phyloP scores from a whole-genome alignment of 805 yeast genomes.

The Myxozyma sirexii region DNA sequence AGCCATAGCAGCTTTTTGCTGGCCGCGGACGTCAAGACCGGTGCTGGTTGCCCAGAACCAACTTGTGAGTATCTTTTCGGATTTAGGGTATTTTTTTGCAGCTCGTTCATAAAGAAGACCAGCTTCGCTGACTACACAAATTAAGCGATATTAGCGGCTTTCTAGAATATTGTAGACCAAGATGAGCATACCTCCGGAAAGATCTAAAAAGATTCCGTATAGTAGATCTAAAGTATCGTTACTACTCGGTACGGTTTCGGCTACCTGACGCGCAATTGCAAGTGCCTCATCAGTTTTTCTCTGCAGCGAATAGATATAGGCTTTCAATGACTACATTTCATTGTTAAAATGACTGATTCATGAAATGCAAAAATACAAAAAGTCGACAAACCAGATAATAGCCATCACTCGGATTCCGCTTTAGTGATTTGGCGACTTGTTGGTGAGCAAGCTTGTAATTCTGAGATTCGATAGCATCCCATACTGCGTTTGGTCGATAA shows the following conservation, averaged over 20 bases:
- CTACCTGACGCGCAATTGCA: conserved; percentile 17
- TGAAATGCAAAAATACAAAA: too few species aligned
- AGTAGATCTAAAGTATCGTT: conserved; percentile 24
- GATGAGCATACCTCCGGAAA: conserved; percentile 23
- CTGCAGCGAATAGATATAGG: conserved; percentile 29
- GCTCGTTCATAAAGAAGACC: conserved; percentile 26
- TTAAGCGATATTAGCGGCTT: background rate
- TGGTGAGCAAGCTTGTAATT: conserved; percentile 32
- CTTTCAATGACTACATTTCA: conserved; percentile 24
- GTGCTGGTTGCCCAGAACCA: conserved; percentile 34
- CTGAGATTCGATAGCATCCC: conserved; percentile 34
- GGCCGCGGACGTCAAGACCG: conserved; percentile 32
- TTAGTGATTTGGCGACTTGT: conserved; percentile 29
- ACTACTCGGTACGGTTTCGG: conserved; percentile 19
- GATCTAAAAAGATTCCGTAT: conserved; percentile 25
- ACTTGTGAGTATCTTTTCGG: conserved; percentile 17
- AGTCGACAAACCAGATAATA: conserved; percentile 18
- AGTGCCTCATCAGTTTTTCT: conserved; percentile 26
- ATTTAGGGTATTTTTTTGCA: conserved; percentile 28
- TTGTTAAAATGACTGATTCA: background rate
- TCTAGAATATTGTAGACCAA: too few species aligned
- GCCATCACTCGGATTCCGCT: conserved; percentile 30
- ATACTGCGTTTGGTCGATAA: conserved; percentile 21
- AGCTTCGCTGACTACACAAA: conserved; percentile 22
- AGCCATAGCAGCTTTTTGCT: conserved; percentile 34